A percentile compares a stretch with the other conserved stretches of the same genome.
Conservation (phyloP, 441 rosid species). For the Populus hybrid region DNA sequence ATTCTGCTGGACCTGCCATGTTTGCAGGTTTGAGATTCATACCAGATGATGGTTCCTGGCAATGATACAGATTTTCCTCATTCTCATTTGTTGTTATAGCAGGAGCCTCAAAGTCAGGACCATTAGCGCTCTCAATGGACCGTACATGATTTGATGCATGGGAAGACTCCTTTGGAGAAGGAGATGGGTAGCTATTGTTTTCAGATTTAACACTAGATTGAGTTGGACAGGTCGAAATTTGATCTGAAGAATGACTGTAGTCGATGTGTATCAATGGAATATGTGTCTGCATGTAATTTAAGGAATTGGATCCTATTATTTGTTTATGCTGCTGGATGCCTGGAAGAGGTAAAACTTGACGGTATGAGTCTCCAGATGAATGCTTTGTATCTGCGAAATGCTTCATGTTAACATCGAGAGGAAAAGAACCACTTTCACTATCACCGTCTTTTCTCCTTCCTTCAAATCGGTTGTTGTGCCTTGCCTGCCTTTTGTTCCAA, state of each 20-base stretch:
- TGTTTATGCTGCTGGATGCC: conserved; percentile 28
- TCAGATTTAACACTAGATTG: conserved; percentile 48
- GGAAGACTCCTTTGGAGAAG: conserved; percentile 50
- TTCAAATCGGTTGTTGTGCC: conserved; percentile 35
- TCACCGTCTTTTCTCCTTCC: conserved; percentile 41
- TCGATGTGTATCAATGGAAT: conserved; percentile 29
- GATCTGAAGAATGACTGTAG: conserved; percentile 40
- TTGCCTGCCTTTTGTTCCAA: conserved; percentile 40
- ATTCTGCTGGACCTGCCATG: conserved; percentile 33
- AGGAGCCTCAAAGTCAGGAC: conserved; percentile 36
- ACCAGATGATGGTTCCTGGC: conserved; percentile 25
- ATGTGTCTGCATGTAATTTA: conserved; percentile 25
- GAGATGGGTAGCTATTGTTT: conserved; percentile 41
- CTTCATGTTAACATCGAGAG: conserved; percentile 32
- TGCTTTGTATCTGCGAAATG: conserved; percentile 33
- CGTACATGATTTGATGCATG: conserved; percentile 57
- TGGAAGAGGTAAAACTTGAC: conserved; percentile 30
- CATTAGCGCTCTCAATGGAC: conserved; percentile 43
- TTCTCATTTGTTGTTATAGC: conserved; percentile 29
- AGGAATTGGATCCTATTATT: conserved; percentile 28
- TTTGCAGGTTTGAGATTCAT: conserved; percentile 34
- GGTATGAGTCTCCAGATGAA: conserved; percentile 25
- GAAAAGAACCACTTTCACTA: conserved; percentile 44
- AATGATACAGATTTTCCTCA: conserved; percentile 29
- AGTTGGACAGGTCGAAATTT: conserved; percentile 47